phyloP scores from a whole-genome alignment of 2,329 filamentous ascomycete species.

The Aspergillus pseudoterreus region DNA sequence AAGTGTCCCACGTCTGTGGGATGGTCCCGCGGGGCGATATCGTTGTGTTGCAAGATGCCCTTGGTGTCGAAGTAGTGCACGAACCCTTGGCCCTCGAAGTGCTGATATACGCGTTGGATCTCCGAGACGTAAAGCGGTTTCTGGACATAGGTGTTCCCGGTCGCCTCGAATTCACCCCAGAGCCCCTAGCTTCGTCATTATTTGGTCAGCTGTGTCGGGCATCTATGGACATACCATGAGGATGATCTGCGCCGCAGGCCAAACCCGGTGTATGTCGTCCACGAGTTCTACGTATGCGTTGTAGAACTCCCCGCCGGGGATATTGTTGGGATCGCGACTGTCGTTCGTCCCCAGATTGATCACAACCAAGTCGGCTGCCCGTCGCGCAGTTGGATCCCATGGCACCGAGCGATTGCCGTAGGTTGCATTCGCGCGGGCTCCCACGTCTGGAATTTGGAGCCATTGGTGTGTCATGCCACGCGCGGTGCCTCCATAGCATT shows the following conservation, averaged over 20 bases:
- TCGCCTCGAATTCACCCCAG: slow-evolving; percentile 50
- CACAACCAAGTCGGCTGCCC: slow-evolving; percentile 36
- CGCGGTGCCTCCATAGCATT: slow-evolving; percentile 54
- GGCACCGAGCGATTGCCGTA: slow-evolving; percentile 32
- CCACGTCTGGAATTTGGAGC: background rate
- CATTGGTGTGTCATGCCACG: slow-evolving; percentile 38
- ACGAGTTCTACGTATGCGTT: slow-evolving; percentile 39
- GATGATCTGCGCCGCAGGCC: slow-evolving; percentile 40
- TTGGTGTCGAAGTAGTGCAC: slow-evolving; percentile 52
- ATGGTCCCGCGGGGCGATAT: slow-evolving; percentile 55
- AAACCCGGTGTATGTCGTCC: slow-evolving; percentile 34
- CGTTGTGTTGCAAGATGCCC: slow-evolving; percentile 59
- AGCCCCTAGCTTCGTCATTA: slow-evolving; percentile 37
- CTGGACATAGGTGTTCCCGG: slow-evolving; percentile 50
- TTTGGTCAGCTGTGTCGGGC: background rate
- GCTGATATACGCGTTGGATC: slow-evolving; percentile 36
- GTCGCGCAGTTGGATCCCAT: slow-evolving; percentile 17
- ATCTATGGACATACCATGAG: slow-evolving; percentile 25
- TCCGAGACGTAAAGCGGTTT: slow-evolving; percentile 47
- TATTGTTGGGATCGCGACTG: slow-evolving; percentile 33
- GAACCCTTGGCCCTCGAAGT: background rate
- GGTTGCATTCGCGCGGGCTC: slow-evolving; percentile 15
- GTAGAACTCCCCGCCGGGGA: slow-evolving; percentile 32
- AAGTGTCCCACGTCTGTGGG: slow-evolving; percentile 59
- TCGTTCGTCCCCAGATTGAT: slow-evolving; percentile 48